Percentiles rank a stretch among this genome's conserved stretches.
Conservation (phyloP, 305 asterid species). For the Petunia hybrid region DNA sequence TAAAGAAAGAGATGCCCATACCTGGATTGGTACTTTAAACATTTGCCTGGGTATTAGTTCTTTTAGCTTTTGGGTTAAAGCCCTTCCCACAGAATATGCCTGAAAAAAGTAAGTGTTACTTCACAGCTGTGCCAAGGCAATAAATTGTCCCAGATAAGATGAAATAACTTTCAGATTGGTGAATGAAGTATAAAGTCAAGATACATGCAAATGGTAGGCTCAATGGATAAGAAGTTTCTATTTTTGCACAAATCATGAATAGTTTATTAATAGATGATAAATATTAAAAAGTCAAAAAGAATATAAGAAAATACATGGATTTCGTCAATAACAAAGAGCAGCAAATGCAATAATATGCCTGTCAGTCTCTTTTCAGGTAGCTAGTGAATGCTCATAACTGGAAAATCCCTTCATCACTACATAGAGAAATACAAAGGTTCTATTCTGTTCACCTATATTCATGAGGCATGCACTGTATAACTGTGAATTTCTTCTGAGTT, state of each 20-base stretch:
- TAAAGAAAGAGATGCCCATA: slow-evolving; percentile 40
- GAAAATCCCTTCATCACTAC: background rate
- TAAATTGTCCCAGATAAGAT: slow-evolving; percentile 15
- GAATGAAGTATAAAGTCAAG: background rate
- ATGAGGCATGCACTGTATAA: background rate
- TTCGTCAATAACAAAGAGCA: slow-evolving; percentile 1
- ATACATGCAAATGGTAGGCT: background rate
- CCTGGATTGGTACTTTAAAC: slow-evolving; percentile 99
- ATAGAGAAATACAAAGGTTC: background rate
- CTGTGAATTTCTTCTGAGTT: slow-evolving; percentile 3
- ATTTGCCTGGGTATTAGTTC: slow-evolving; percentile 98
- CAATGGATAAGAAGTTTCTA: background rate
- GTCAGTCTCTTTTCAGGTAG: slow-evolving; percentile 17
- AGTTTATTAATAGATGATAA: background rate
- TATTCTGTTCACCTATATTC: slow-evolving; percentile 21
- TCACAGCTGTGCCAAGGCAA: slow-evolving; percentile 11
- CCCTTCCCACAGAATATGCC: slow-evolving; percentile 98
- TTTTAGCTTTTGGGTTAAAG: slow-evolving; percentile 96
- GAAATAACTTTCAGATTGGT: slow-evolving; percentile 19
- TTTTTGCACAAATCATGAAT: slow-evolving; percentile 9
- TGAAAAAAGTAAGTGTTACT: slow-evolving; percentile 44
- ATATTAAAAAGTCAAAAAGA: background rate
- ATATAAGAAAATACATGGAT: slow-evolving; percentile 7
- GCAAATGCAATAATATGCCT: slow-evolving; percentile 17
- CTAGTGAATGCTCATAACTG: background rate